Evolutionary conservation across 371 early-diverging fungal genomes (phyloP).

Genomic region (Saksenaea vasiformis): DNA sequence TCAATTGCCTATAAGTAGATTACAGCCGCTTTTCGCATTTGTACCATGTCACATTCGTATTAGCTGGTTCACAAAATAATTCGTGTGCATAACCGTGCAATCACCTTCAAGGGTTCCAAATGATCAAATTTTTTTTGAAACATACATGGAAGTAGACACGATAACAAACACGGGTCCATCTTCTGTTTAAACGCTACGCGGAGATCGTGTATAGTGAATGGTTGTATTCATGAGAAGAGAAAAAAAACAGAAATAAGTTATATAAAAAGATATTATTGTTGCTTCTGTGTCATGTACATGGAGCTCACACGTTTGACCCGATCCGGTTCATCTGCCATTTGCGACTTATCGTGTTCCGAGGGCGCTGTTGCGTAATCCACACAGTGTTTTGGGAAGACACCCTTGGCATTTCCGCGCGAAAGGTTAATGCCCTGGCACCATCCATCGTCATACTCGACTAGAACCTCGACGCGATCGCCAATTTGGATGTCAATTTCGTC

Average conservation of each 20-base stretch:
- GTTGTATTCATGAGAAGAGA: not conserved
- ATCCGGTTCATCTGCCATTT: conserved; percentile 1
- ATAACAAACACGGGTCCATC: not conserved
- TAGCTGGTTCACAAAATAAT: no score
- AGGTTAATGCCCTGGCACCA: conserved; percentile 71
- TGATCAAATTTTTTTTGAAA: no score
- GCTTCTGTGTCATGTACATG: conserved; percentile 31
- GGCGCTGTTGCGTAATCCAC: conserved; percentile 30
- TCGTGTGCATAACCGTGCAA: no score
- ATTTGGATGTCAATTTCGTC: conserved; percentile 70
- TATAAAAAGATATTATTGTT: not conserved
- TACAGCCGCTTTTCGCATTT: no score
- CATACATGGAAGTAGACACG: not conserved
- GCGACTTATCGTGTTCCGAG: not conserved
- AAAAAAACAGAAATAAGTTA: not conserved
- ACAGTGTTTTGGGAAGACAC: conserved; percentile 70
- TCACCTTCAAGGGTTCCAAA: no score
- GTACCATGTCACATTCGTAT: no score
- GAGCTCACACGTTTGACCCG: conserved; percentile 48
- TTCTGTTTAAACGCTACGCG: not conserved
- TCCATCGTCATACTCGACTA: conserved; percentile 72
- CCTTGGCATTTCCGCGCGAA: conserved; percentile 56
- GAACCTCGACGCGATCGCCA: conserved; percentile 64
- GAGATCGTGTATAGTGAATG: not conserved
- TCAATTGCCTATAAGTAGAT: no score